These are phyloP conservation scores for Magnaporthiopsis rhizophila DNA, from an alignment of 2,329 filamentous ascomycete genomes.

Conservation along the genomic window DNA sequence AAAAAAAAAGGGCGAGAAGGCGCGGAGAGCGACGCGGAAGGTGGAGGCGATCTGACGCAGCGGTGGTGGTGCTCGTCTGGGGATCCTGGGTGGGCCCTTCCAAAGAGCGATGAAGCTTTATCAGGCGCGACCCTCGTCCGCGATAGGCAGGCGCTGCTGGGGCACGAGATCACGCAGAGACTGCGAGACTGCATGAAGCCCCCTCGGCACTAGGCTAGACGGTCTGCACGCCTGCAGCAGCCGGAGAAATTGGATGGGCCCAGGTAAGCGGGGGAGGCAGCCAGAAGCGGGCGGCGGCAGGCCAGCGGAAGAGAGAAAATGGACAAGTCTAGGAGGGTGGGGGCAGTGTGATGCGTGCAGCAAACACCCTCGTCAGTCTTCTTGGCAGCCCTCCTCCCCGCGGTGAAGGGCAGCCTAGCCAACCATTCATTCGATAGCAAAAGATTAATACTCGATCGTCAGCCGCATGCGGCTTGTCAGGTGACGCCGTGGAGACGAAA, in stretches of 20 bases:
- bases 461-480: constrained; percentile 6
- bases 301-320: too few species aligned
- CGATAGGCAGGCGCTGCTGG: constrained; percentile 3
- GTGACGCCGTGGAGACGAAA: neutral
- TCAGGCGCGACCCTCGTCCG: constrained; percentile 1
- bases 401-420: neutral
- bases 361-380: neutral
- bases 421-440: neutral
- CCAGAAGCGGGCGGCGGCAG: neutral
- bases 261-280: neutral
- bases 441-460: neutral
- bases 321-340: neutral
- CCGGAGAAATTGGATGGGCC: neutral
- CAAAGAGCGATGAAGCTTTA: neutral
- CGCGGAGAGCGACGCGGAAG: constrained; percentile 3
- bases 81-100: constrained; percentile 3
- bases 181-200: neutral
- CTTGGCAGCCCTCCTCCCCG: neutral
- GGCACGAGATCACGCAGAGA: constrained; percentile 4
- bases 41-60: neutral
- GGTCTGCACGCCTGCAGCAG: neutral
- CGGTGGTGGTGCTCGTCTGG: neutral
- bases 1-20: neutral
- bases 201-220: neutral
- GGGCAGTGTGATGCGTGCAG: neutral